These are phyloP conservation scores for Salix arbutifolia DNA, from an alignment of 345 rosid genomes.

Conservation along the genomic window DNA sequence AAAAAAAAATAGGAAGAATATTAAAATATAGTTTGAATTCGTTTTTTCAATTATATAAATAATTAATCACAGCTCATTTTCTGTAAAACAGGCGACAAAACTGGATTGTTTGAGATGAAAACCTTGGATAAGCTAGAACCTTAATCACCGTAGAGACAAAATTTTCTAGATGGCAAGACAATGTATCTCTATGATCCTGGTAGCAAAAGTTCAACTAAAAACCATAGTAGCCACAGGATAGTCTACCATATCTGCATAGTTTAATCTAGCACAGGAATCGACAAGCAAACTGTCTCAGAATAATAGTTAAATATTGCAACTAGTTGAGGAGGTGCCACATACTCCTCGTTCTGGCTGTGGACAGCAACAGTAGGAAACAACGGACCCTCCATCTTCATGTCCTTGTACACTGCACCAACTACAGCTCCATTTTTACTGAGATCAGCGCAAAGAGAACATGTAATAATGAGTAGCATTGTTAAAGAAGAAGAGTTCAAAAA, in stretches of 20 bases:
- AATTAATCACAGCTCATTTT: not conserved
- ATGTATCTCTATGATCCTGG: not conserved
- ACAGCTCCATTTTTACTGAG: constrained; percentile 75
- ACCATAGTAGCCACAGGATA: not conserved
- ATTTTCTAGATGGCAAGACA: not conserved
- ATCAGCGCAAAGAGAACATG: constrained; percentile 18
- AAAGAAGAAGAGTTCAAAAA: constrained; percentile 5
- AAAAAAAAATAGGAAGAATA: not conserved
- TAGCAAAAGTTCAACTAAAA: not conserved
- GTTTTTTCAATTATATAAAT: not conserved
- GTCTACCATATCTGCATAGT: not conserved
- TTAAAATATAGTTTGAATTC: not conserved
- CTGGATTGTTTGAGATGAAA: not conserved
- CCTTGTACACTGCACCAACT: constrained; percentile 64
- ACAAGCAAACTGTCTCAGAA: not conserved
- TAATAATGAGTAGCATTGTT: constrained; percentile 12
- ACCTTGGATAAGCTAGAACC: not conserved
- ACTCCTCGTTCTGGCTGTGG: constrained; percentile 97
- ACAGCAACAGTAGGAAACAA: constrained; percentile 88
- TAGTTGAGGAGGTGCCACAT: constrained; percentile 32
- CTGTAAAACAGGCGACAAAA: no score
- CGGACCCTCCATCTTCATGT: constrained; percentile 64
- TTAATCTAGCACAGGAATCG: constrained; percentile 1
- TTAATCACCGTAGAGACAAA: not conserved
- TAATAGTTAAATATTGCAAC: not conserved